Conservation (phyloP, 2,329 filamentous ascomycete species). For the Scytalidium sp. region DNA sequence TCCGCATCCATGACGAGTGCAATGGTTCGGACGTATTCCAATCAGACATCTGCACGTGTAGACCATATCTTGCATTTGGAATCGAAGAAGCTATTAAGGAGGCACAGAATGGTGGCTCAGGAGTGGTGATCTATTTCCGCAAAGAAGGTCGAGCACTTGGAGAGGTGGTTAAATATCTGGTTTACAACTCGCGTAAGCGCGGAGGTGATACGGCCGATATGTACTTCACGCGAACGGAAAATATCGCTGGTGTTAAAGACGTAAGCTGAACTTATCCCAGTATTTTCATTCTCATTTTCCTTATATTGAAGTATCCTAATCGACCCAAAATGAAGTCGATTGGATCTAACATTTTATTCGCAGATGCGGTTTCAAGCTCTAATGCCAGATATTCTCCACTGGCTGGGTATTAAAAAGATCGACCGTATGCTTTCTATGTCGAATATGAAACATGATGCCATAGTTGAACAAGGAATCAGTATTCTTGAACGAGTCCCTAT, state of each 20-base stretch:
- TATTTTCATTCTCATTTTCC: conserved; percentile 11
- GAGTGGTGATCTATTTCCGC: conserved; percentile 97
- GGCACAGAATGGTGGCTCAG: conserved; percentile 86
- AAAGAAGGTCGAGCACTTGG: conserved; percentile 91
- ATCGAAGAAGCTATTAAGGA: conserved; percentile 95
- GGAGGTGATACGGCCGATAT: conserved; percentile 75
- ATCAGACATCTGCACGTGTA: conserved; percentile 92
- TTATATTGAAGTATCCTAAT: too few species aligned
- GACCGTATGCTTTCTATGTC: conserved; percentile 97
- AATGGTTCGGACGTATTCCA: conserved; percentile 96
- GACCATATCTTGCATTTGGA: conserved; percentile 90
- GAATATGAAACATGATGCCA: conserved; percentile 59
- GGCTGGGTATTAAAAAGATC: conserved; percentile 95
- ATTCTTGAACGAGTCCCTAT: conserved; percentile 86
- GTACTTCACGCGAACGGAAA: conserved; percentile 92
- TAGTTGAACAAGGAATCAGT: conserved; percentile 58
- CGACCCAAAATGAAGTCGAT: too few species aligned
- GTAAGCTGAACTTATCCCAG: conserved; percentile 12
- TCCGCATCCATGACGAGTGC: conserved; percentile 81
- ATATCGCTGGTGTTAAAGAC: conserved; percentile 88
- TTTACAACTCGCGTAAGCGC: conserved; percentile 74
- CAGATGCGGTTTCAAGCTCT: conserved; percentile 93
- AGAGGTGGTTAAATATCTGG: conserved; percentile 84
- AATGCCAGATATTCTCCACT: conserved; percentile 94
- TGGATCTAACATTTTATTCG: too few species aligned